Conservation (phyloP, 2,329 filamentous ascomycete genomes). For the Aureobasidium subglaciale region DNA sequence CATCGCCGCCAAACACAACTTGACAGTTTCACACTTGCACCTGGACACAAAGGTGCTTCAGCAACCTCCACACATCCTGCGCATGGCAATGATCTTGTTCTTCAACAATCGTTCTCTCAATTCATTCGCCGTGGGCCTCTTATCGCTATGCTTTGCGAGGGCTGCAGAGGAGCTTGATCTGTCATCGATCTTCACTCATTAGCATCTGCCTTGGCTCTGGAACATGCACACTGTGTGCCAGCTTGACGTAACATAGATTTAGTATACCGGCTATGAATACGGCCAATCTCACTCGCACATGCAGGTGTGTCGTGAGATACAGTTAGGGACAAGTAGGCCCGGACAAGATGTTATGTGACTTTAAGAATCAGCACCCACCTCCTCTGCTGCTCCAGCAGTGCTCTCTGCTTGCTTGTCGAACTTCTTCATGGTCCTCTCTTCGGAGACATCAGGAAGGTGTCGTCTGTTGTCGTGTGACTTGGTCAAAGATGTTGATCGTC, state of each 20-base stretch:
- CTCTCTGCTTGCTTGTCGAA: background rate
- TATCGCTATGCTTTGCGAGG: constrained; percentile 2
- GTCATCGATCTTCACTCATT: background rate
- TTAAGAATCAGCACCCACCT: constrained; percentile 13
- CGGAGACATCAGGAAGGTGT: background rate
- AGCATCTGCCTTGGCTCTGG: background rate
- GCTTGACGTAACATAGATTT: background rate
- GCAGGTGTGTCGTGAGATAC: background rate
- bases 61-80: background rate
- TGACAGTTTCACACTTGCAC: background rate
- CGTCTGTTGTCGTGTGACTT: background rate
- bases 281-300: background rate
- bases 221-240: background rate
- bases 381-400: constrained; percentile 11
- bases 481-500: background rate
- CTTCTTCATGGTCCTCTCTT: background rate
- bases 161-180: background rate
- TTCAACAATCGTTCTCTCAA: constrained; percentile 15
- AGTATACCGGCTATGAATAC: background rate
- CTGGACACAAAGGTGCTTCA: background rate
- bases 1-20: background rate
- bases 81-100: constrained; percentile 1
- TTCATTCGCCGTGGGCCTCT: constrained; percentile 12
- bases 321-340: background rate
- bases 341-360: background rate